Evolutionary conservation across 164 flowering plant species (phyloP).

Genomic region (Stephania cephalantha): DNA sequence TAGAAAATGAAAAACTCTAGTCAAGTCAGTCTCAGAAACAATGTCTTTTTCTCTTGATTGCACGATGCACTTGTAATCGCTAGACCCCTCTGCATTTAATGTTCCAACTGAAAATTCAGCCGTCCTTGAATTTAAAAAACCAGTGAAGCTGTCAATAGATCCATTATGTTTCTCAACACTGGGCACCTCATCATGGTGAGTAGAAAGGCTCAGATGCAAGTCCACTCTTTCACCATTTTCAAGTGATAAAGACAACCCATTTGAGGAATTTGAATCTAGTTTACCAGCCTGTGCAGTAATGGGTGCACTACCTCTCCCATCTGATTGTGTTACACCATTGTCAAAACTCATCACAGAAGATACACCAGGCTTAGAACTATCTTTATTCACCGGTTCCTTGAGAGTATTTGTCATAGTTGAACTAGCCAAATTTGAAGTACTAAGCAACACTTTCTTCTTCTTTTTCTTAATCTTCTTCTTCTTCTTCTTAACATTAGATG

Average conservation of each 20-base stretch:
- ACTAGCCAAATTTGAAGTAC: conserved; percentile 8
- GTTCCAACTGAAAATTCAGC: not conserved
- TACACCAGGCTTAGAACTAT: conserved; percentile 1
- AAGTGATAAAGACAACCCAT: not conserved
- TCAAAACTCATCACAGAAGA: conserved; percentile 18
- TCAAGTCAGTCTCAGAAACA: not conserved
- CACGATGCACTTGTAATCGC: not conserved
- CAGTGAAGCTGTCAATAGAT: not conserved
- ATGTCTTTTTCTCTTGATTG: not conserved
- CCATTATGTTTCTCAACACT: not conserved
- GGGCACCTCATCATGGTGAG: not conserved
- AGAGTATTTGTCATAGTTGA: conserved; percentile 6
- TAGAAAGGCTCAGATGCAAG: not conserved
- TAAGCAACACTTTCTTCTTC: conserved; percentile 16
- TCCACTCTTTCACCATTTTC: not conserved
- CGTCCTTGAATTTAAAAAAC: not conserved
- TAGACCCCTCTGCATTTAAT: not conserved
- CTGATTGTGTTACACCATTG: conserved; percentile 13
- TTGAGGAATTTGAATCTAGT: not conserved
- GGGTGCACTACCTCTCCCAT: conserved; percentile 2
- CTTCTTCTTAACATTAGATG: conserved; percentile 24
- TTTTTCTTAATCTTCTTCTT: conserved; percentile 30
- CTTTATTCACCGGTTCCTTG: conserved; percentile 14
- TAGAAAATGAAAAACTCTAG: not conserved
- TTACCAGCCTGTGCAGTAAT: not conserved